A percentile compares a stretch with the other conserved stretches of the same genome.
phyloP scores from a whole-genome alignment of 2,329 filamentous ascomycete genomes.

The Trichoderma harzianum region DNA sequence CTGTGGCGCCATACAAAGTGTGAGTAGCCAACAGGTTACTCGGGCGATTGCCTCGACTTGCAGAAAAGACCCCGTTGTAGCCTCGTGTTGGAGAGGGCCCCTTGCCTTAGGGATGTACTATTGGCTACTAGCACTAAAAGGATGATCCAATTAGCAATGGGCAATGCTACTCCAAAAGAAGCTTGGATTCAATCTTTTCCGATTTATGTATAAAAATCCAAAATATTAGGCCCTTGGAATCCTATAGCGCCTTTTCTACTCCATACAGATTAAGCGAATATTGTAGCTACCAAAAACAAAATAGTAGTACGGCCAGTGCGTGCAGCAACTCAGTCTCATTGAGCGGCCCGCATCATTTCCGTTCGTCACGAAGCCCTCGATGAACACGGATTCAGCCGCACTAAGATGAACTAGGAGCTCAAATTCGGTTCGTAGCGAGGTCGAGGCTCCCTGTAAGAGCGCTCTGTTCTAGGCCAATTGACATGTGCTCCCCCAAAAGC shows the following conservation, averaged over 20 bases:
- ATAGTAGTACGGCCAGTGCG: background rate
- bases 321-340: background rate
- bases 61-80: slow-evolving; percentile 1
- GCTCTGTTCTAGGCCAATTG: background rate
- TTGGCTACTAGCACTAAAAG: slow-evolving; percentile 2
- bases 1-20: background rate
- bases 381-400: slow-evolving; percentile 9
- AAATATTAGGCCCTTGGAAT: background rate
- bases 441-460: background rate
- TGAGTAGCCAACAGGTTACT: background rate
- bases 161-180: background rate
- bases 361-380: background rate
- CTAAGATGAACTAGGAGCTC: slow-evolving; percentile 4
- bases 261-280: background rate
- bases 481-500: slow-evolving; percentile 3
- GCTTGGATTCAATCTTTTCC: background rate
- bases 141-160: background rate
- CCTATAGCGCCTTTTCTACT: background rate
- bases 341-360: background rate
- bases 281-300: too few relatives aligned
- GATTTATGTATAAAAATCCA: background rate
- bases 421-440: background rate
- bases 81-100: slow-evolving; percentile 7
- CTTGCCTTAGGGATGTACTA: background rate
- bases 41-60: background rate